These are phyloP conservation scores for Craterostigma plantagineum DNA, from an alignment of 257 asterid genomes.

Conservation along the genomic window DNA sequence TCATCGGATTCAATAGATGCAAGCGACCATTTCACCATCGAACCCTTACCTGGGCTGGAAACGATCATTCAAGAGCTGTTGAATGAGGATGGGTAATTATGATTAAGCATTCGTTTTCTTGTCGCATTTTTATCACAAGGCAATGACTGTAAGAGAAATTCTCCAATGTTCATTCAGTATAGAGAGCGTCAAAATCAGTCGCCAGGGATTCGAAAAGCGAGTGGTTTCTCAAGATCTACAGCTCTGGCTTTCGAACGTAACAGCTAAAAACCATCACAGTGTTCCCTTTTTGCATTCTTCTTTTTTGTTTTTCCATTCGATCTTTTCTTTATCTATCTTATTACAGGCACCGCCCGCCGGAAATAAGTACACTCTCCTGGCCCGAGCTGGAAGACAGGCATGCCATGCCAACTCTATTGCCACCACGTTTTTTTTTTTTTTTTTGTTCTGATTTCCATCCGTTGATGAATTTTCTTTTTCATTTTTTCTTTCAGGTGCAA, in stretches of 20 bases:
- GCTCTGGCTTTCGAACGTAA: conserved; percentile 94
- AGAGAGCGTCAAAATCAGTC: conserved; percentile 37
- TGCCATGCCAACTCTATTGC: not conserved
- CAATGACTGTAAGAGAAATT: conserved; percentile 1
- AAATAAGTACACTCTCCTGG: conserved; percentile 68
- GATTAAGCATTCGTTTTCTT: conserved; percentile 4
- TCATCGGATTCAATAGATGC: not conserved
- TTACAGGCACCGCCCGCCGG: conserved; percentile 64
- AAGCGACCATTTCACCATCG: conserved; percentile 27
- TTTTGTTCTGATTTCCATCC: no score
- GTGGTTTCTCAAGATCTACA: conserved; percentile 94
- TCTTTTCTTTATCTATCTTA: conserved; percentile 1
- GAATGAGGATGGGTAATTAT: conserved; percentile 78
- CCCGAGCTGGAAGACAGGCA: conserved; percentile 98
- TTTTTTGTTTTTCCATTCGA: conserved; percentile 1
- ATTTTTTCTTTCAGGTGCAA: conserved; percentile 45
- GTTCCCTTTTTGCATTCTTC: conserved; percentile 1
- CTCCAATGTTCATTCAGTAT: conserved; percentile 38
- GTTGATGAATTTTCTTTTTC: not conserved
- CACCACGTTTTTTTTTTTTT: not conserved
- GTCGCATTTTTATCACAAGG: no score
- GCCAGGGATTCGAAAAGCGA: conserved; percentile 91
- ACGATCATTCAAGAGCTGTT: conserved; percentile 56
- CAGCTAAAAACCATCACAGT: not conserved
- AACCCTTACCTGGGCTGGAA: conserved; percentile 87